Evolutionary conservation across 2,329 filamentous ascomycete genomes (phyloP).

Genomic region (Parafenestella ontariensis): DNA sequence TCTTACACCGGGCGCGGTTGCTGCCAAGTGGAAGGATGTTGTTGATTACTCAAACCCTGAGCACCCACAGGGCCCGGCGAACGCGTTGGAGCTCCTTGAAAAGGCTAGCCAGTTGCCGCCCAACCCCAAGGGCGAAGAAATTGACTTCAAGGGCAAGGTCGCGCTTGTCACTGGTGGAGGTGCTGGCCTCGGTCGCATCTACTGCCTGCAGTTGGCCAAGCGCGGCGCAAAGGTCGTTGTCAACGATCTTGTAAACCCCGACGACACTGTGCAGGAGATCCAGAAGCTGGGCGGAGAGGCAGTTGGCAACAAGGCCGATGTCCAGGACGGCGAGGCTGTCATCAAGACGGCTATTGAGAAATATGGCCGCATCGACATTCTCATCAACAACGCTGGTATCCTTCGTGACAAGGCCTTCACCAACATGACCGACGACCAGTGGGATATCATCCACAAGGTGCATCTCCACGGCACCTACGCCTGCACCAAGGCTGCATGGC

Average conservation of each 20-base stretch:
- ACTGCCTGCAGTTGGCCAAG: conserved; percentile 86
- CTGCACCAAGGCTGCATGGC: conserved; percentile 96
- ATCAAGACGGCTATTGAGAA: conserved; percentile 93
- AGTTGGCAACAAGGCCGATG: conserved; percentile 89
- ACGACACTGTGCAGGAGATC: conserved; percentile 90
- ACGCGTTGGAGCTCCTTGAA: conserved; percentile 78
- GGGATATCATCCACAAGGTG: conserved; percentile 90
- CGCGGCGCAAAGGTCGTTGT: conserved; percentile 86
- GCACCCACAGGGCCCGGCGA: conserved; percentile 82
- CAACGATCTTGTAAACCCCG: conserved; percentile 94
- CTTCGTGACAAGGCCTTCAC: conserved; percentile 96
- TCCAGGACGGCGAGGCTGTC: conserved; percentile 88
- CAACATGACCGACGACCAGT: conserved; percentile 96
- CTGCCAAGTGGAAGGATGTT: conserved; percentile 89
- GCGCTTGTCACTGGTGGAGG: conserved; percentile 48
- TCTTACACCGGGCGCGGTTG: conserved; percentile 85
- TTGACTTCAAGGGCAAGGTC: conserved; percentile 49
- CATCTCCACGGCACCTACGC: conserved; percentile 96
- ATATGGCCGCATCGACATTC: conserved; percentile 90
- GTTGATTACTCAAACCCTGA: conserved; percentile 84
- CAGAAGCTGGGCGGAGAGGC: conserved; percentile 88
- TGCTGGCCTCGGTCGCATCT: conserved; percentile 80
- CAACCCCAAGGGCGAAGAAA: conserved; percentile 41
- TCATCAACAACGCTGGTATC: conserved; percentile 98
- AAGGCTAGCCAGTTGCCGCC: conserved; percentile 37